Evolutionary conservation across 2,329 filamentous ascomycete genomes (phyloP).

Genomic region (Colletotrichum phormii): DNA sequence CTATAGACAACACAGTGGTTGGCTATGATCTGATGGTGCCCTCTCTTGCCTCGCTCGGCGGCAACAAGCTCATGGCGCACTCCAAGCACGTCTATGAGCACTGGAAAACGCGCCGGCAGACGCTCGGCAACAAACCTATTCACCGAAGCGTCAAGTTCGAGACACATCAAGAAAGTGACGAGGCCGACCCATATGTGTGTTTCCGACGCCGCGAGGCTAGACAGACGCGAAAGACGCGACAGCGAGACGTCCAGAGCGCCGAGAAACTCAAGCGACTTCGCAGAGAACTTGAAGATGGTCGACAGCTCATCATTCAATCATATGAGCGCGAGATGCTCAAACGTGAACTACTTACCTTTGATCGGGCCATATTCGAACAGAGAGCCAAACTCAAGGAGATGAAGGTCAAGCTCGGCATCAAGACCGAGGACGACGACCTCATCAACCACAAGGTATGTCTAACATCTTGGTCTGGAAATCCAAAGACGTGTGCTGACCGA

Average conservation of each 20-base stretch:
- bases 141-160: constrained; percentile 91
- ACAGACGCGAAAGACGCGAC: constrained; percentile 93
- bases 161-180: constrained; percentile 92
- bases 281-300: constrained; percentile 89
- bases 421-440: constrained; percentile 92
- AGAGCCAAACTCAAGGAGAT: constrained; percentile 85
- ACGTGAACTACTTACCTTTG: constrained; percentile 79
- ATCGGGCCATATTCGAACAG: constrained; percentile 85
- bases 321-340: constrained; percentile 84
- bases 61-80: constrained; percentile 63
- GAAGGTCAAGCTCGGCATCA: constrained; percentile 90
- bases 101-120: constrained; percentile 81
- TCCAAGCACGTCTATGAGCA: constrained; percentile 88
- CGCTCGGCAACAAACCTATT: constrained; percentile 76
- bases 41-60: constrained; percentile 66
- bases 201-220: constrained; percentile 95
- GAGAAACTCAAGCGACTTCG: constrained; percentile 95
- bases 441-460: constrained; percentile 87
- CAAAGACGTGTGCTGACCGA: constrained; percentile 49
- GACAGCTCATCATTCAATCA: constrained; percentile 81
- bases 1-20: constrained; percentile 88
- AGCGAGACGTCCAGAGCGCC: constrained; percentile 91
- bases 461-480: neutral
- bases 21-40: constrained; percentile 81
- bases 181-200: constrained; percentile 97